Base-by-base conservation (phyloP, 352 stramenopile species). In the Phytophthora citricola region DNA sequence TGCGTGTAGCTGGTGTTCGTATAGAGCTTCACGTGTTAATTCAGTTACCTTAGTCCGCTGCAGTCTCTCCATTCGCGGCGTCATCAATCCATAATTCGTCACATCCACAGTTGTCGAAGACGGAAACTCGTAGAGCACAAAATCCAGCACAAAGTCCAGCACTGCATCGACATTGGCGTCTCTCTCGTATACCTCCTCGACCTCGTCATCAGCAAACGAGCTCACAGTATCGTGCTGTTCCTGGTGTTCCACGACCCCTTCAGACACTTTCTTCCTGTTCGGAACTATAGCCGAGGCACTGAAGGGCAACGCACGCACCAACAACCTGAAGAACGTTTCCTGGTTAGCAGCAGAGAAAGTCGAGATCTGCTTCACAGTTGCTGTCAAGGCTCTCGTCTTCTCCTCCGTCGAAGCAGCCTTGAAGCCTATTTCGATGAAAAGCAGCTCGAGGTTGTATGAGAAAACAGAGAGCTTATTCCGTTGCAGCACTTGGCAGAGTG, bases 341-440 rank as follows among this genome's bases (percentile, higher is more conserved):
- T 91, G 84, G 49, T 89, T 81, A 4, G 66, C 34, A 6, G 70
- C 8, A 2, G 79, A 78, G 20, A 77, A 69, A 4, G 11, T 66
- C 8, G 63, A 61, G 0, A 92, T 53, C 6, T 67, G 59, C 22
- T 67, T 63, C 17, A 78, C 56, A 12, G 87, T 64, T 20, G 44
- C 34, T 4, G 64, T 55, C 22, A 94, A 63, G 4, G 89, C 75
- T 5, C 27, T 52, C 1, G 65, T 66, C 47, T 82, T 71, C 9
- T 91, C 69, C 9, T 91, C 79, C 0, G 29, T 31, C 14, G 79
- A 75, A 14, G 75, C 80, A 3, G 69, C 75, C 0, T 71, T 36
- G 48, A 94, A 94, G 4, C 87, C 87, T 62, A 91, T 67, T 61
- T 94, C 86, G 91, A 95, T 80, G 52, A 95, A 95, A 39, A 93